Percentiles rank a stretch among this genome's conserved stretches.
Evolutionary conservation across 768 basidiomycete species (phyloP).

Genomic region (Polyporus arcularius): DNA sequence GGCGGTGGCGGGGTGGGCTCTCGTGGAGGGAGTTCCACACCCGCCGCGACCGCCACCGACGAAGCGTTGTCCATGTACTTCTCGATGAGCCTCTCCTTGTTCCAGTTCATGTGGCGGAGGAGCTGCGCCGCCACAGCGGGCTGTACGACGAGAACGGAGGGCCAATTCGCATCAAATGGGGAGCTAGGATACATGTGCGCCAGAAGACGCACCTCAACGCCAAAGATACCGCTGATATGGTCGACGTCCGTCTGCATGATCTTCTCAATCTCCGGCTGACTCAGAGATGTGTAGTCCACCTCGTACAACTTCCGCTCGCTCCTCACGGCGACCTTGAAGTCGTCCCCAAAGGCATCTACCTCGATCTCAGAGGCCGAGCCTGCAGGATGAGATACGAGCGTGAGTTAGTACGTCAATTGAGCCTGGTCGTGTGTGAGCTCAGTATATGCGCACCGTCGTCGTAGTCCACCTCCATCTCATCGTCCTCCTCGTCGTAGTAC

Average conservation of each 20-base stretch:
- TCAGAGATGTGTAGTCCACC: conserved; percentile 79
- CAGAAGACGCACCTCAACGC: conserved; percentile 73
- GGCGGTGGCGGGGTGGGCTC: conserved; percentile 28
- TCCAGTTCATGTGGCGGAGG: conserved; percentile 87
- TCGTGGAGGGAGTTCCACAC: conserved; percentile 53
- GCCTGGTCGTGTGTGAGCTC: neutral
- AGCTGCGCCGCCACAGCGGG: conserved; percentile 70
- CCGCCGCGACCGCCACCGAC: conserved; percentile 71
- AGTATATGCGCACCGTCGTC: conserved; percentile 48
- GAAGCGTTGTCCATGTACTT: conserved; percentile 94
- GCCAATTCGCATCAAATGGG: neutral
- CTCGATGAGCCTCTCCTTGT: conserved; percentile 94
- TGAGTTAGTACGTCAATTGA: conserved; percentile 10
- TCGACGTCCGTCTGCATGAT: conserved; percentile 79
- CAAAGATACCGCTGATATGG: conserved; percentile 86
- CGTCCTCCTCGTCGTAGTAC: conserved; percentile 73
- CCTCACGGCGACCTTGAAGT: conserved; percentile 59
- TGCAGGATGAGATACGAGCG: conserved; percentile 15
- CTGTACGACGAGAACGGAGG: conserved; percentile 26
- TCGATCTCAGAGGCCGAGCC: conserved; percentile 61
- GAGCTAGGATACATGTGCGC: neutral
- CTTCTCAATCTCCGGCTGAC: conserved; percentile 70
- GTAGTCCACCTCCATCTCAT: conserved; percentile 54
- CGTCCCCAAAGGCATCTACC: conserved; percentile 64
- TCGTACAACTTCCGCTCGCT: conserved; percentile 75